A percentile compares a stretch with the other conserved stretches of the same genome.
These are phyloP conservation scores for Pontederia paniculata DNA, from an alignment of 176 grass and related monocot genomes.

Conservation along the genomic window DNA sequence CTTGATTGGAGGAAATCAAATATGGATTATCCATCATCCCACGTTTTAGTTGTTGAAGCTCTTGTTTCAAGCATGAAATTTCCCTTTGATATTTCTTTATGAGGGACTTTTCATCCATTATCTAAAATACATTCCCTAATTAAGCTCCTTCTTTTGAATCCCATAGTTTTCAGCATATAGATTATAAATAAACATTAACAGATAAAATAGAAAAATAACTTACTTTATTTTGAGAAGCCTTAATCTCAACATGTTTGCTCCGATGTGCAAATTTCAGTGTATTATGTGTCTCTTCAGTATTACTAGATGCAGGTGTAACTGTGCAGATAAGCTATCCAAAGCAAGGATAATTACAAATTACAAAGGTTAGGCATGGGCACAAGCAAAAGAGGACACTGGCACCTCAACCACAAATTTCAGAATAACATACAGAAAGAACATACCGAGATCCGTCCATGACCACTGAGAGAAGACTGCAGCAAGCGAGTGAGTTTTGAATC, in stretches of 20 bases:
- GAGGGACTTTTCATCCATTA: constrained; percentile 99
- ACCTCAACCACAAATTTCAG: not conserved
- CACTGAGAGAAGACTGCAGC: constrained; percentile 88
- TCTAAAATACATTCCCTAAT: constrained; percentile 30
- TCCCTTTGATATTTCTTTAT: constrained; percentile 99
- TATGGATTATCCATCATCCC: constrained; percentile 72
- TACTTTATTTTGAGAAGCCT: constrained; percentile 98
- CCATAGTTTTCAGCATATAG: not conserved
- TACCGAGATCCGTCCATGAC: constrained; percentile 92
- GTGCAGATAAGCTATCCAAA: constrained; percentile 89
- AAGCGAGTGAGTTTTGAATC: constrained; percentile 98
- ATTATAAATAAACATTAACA: not conserved
- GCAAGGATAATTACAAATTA: not conserved
- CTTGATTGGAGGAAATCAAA: constrained; percentile 47
- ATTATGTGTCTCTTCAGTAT: constrained; percentile 95
- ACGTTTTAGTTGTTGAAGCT: constrained; percentile 78
- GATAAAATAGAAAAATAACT: constrained; percentile 10
- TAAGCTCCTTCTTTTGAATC: not conserved
- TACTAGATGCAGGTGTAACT: constrained; percentile 89
- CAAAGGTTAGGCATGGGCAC: not conserved
- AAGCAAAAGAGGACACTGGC: constrained; percentile 4
- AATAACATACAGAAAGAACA: constrained; percentile 26
- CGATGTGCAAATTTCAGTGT: constrained; percentile 97
- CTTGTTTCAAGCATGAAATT: constrained; percentile 86
- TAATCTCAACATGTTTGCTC: constrained; percentile 90